Evolutionary conservation across 352 stramenopile genomes (phyloP), one percentile per base, ranked within the genome.

Genomic region (Globisporangium yorkense): DNA sequence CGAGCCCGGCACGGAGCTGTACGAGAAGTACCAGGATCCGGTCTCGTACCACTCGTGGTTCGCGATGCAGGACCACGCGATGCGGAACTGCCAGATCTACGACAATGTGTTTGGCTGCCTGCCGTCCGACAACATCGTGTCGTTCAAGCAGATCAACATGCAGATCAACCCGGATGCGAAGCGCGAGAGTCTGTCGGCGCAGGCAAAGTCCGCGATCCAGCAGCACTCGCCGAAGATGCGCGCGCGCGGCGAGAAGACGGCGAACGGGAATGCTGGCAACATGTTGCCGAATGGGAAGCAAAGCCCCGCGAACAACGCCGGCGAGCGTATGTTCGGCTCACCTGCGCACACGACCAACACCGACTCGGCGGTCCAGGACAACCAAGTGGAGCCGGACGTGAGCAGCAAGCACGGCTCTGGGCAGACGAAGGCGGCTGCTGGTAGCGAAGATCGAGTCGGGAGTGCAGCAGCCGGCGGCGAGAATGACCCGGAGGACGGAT

Each of bases 1-100:
- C 5, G 24, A 66, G 8, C 75, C 70, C 1, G 79, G 72, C 10
- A 77, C 75, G 4, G 48, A 61, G 16, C 45, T 74, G 54, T 88
- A 91, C 45, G 51, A 82, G 15, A 75, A 82, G 56, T 88, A 88
- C 56, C 29, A 51, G 33, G 78, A 94, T 43, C 84, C 84, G 1
- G 75, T 89, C 33, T 59, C 63, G 54, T 76, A 71, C 35, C 66
- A 87, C 45, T 69, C 78, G 49, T 94, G 84, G 84, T 89, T 90
- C 54, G 77, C 82, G 10, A 88, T 94, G 78, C 81, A 92, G 51
- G 82, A 90, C 39, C 84, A 94, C 20, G 85, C 85, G 40, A 92
- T 92, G 83, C 70, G 54, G 48, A 94, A 94, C 58, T 77, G 76
- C 64, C 74, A 90, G 61, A 84, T 91, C 48, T 94, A 92, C 61